Base-by-base conservation (phyloP, 2,329 filamentous ascomycete genomes). In the Botrytis galanthina region DNA sequence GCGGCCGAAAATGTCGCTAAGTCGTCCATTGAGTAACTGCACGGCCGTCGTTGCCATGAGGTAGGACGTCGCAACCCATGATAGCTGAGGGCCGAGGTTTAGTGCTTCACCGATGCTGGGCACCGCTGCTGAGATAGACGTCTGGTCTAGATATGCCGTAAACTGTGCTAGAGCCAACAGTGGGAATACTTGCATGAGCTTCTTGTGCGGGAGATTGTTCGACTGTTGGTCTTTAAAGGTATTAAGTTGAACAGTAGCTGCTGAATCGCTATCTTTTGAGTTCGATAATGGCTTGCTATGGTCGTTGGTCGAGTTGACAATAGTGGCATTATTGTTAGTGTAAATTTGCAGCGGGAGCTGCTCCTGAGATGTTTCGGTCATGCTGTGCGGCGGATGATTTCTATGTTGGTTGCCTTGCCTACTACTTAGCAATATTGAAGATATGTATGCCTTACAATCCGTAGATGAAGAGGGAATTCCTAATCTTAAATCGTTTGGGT, bases 1-100 rank as follows among this genome's bases (percentile, higher is more conserved):
- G 37, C 75, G 63, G 6, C 75, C 75, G 35, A 75, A 74, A 16
- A 75, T 74, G 46, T 76, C 72, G n/a, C 54, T 67, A 4, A 76
- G 44, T 1, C 70, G 46, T 9, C 72, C 70, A 66, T 73, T 70
- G 63, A 74, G 54, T 16, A 72, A 73, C n/a, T 75, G 75, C 12
- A 74, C 63, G 46, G 46, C 63, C 18, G 71, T 73, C 12, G 63
- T 72, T 18, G 75, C 51, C n/a, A 71, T 46, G 7, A 76, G 42
- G 48, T 69, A 76, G 63, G 68, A 72, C 22, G 74, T 70, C 8
- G 44, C 74, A 3, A 74, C 70, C 70, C 69, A 73, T n/a, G 69
- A 70, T 4, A 73, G 70, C 4, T 70, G 71, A 18, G 73, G 35
- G 9, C 73, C 73, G 2, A 61, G 57, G 26, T 73, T 9, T n/a